phyloP scores from a whole-genome alignment of 768 basidiomycete genomes.

The Lactarius evosmus region DNA sequence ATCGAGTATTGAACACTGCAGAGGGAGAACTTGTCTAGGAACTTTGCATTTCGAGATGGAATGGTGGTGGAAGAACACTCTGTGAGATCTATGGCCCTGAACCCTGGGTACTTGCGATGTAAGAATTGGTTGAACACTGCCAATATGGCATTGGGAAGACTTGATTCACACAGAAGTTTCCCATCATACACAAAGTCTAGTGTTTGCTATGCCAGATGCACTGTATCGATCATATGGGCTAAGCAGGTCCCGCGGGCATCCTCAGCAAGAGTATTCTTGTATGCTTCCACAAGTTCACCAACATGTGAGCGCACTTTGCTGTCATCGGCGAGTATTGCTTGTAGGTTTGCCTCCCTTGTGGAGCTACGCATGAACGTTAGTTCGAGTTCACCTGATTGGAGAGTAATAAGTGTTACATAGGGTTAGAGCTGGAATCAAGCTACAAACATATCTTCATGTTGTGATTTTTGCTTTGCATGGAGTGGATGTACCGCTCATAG shows the following conservation, averaged over 20 bases:
- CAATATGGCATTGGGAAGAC: not conserved
- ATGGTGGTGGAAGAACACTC: not conserved
- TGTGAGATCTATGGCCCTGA: not conserved
- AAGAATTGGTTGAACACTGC: not conserved
- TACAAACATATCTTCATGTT: constrained; percentile 29
- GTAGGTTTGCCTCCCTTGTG: constrained; percentile 10
- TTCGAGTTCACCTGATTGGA: constrained; percentile 24
- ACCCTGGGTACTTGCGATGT: not conserved
- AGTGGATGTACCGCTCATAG: constrained; percentile 28
- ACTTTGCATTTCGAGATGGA: too few species aligned
- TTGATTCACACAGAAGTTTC: not conserved
- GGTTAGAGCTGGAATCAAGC: not conserved
- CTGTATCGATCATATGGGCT: not conserved
- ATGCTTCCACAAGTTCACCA: not conserved
- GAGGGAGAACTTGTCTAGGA: too few species aligned
- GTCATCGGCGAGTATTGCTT: not conserved
- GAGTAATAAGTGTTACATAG: not conserved
- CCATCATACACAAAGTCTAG: not conserved
- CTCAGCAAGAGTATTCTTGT: not conserved
- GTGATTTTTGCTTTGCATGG: constrained; percentile 27
- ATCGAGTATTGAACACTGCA: not conserved
- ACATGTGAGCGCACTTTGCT: not conserved
- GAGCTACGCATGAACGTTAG: constrained; percentile 17
- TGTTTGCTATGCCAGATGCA: not conserved
- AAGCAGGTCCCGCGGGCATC: constrained; percentile 8